Conservation (phyloP, 306 rosid species). For the Trifolium repens region DNA sequence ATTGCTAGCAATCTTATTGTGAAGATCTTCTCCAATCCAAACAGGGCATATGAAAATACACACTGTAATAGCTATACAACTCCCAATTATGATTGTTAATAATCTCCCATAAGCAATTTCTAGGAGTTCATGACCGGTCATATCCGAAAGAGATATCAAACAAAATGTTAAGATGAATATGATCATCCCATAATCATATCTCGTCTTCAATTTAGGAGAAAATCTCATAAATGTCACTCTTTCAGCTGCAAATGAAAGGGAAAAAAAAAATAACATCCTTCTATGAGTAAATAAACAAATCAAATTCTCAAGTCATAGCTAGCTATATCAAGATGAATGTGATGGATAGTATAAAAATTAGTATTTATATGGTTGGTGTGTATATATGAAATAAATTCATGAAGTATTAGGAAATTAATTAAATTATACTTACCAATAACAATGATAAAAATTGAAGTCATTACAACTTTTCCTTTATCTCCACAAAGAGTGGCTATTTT, state of each 20-base stretch:
- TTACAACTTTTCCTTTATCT: conserved; percentile 9
- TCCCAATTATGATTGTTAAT: conserved; percentile 66
- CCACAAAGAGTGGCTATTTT: conserved; percentile 34
- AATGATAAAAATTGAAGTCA: conserved; percentile 36
- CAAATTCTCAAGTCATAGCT: neutral
- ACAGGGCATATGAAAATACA: conserved; percentile 64
- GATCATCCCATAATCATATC: conserved; percentile 72
- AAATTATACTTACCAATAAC: conserved; percentile 29
- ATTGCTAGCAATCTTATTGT: conserved; percentile 63
- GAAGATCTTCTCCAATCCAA: conserved; percentile 88
- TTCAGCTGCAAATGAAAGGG: conserved; percentile 44
- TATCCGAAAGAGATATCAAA: conserved; percentile 60
- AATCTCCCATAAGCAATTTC: conserved; percentile 57
- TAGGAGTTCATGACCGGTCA: conserved; percentile 46
- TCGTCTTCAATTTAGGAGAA: conserved; percentile 60
- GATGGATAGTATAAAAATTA: too few relatives aligned
- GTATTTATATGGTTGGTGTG: too few relatives aligned
- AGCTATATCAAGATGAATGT: neutral
- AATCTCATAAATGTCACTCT: conserved; percentile 65
- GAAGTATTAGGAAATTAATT: neutral
- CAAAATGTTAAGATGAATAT: conserved; percentile 67
- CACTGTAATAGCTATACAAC: conserved; percentile 49
- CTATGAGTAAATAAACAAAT: too few relatives aligned
- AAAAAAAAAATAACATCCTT: too few relatives aligned
- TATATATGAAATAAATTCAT: too few relatives aligned